These are phyloP conservation scores for Mallotus nudiflorus DNA, from an alignment of 345 rosid species.

Conservation along the genomic window DNA sequence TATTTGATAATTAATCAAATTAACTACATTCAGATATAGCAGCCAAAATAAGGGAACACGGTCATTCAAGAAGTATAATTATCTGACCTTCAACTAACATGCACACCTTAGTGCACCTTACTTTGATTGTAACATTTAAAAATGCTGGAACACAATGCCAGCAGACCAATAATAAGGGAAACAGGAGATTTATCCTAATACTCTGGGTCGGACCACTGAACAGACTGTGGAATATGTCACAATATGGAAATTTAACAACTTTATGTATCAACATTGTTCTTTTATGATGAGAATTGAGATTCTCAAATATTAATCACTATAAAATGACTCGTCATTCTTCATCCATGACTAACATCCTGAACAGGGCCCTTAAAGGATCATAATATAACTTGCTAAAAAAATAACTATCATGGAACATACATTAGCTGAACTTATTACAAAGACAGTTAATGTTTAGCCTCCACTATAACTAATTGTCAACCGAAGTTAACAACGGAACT, in stretches of 20 bases:
- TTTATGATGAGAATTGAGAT: not conserved
- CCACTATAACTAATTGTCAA: too few relatives aligned
- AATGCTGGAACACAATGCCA: not conserved
- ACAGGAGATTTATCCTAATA: not conserved
- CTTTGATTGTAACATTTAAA: slow-evolving; percentile 1
- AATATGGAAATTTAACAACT: not conserved
- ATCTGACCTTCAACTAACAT: slow-evolving; percentile 13
- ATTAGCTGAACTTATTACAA: not conserved
- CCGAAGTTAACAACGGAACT: too few relatives aligned
- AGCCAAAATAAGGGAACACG: not conserved
- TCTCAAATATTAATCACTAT: not conserved
- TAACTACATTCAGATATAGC: slow-evolving; percentile 4
- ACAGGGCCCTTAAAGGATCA: not conserved
- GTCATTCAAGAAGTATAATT: slow-evolving; percentile 3
- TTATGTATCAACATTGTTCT: not conserved
- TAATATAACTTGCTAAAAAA: not conserved
- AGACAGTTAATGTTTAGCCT: too few relatives aligned
- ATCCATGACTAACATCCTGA: not conserved
- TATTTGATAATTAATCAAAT: slow-evolving; percentile 3
- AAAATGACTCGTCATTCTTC: not conserved
- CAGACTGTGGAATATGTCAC: not conserved
- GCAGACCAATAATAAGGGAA: not conserved
- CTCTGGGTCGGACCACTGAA: not conserved
- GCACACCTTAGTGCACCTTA: not conserved
- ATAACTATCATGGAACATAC: not conserved